phyloP scores from a whole-genome alignment of 345 rosid species.

The Syzygium aromaticum region DNA sequence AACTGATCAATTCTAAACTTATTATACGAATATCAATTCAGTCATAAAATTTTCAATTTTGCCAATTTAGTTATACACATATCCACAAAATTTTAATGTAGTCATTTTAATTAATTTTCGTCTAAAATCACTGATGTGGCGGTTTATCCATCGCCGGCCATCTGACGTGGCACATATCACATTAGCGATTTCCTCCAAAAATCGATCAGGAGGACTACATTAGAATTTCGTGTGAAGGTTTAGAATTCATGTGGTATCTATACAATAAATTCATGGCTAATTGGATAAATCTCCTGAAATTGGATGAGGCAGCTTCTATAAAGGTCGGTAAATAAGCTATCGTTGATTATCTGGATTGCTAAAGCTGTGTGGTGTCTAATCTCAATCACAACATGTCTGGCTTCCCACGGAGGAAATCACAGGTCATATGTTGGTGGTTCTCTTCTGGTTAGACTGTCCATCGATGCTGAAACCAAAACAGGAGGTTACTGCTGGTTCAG shows the following conservation, averaged over 20 bases:
- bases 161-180: accelerated
- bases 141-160: no score
- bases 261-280: not conserved
- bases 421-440: not conserved
- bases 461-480: not conserved
- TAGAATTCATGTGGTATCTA: accelerated
- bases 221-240: accelerated
- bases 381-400: not conserved
- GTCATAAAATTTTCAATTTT: not conserved
- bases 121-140: no score
- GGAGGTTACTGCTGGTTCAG: not conserved
- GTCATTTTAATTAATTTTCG: no score
- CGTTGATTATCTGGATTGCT: not conserved
- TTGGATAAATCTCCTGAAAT: not conserved
- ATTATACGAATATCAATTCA: accelerated
- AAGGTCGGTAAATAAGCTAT: not conserved
- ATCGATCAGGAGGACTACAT: accelerated
- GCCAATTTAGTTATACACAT: not conserved
- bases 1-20: not conserved
- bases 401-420: not conserved
- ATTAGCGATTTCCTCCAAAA: not conserved
- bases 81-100: not conserved
- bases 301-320: not conserved
- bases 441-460: not conserved
- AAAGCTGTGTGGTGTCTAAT: not conserved